Conservation (phyloP, 140 eudicot species). For the Artemisia princeps region DNA sequence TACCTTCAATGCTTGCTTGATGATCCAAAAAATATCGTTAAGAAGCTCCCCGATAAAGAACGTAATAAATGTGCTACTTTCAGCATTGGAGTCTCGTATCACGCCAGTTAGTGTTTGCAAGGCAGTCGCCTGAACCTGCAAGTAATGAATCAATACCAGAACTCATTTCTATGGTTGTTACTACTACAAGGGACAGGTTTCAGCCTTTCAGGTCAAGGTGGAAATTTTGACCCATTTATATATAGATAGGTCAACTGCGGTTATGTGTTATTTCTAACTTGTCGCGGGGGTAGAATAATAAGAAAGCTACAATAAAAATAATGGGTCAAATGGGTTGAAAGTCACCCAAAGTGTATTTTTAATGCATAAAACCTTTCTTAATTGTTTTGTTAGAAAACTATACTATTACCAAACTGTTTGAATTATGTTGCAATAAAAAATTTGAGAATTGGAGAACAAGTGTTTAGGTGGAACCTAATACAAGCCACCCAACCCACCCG, state of each 20-base stretch:
- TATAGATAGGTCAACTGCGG: too few relatives aligned
- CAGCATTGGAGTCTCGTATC: conserved; percentile 42
- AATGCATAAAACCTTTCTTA: background rate
- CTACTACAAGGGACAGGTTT: background rate
- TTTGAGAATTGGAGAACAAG: too few relatives aligned
- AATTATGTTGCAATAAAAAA: too few relatives aligned
- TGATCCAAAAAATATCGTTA: conserved; percentile 36
- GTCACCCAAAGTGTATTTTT: background rate
- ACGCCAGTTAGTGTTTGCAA: conserved; percentile 65
- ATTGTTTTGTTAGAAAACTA: background rate
- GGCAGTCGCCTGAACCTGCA: conserved; percentile 62
- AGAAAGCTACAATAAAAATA: too few relatives aligned
- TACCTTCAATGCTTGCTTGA: conserved; percentile 53
- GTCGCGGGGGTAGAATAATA: too few relatives aligned
- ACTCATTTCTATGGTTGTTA: conserved; percentile 12
- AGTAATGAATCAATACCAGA: background rate
- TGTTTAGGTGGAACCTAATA: too few relatives aligned
- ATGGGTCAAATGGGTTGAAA: background rate
- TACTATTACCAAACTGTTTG: too few relatives aligned
- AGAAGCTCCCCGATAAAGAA: conserved; percentile 79
- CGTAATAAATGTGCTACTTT: conserved; percentile 39
- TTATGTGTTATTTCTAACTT: too few relatives aligned
- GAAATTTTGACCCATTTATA: too few relatives aligned
- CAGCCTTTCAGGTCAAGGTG: too few relatives aligned
- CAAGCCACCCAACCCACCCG: background rate